phyloP scores from a whole-genome alignment of 2,329 filamentous ascomycete genomes.

The Pseudogymnoascus sp. region DNA sequence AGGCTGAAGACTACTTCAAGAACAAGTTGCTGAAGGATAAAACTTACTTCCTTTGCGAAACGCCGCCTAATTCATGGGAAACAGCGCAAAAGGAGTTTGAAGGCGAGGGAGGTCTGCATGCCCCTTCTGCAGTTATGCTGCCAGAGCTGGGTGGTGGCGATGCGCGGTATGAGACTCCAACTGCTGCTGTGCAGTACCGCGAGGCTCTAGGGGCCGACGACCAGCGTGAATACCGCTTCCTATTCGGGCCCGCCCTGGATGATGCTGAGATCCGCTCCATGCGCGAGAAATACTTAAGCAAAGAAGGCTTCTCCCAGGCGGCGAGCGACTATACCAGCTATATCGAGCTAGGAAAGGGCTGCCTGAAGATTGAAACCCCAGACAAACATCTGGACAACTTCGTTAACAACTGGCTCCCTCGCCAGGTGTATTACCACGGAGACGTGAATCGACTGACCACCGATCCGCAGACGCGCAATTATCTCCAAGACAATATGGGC shows the following conservation, averaged over 20 bases:
- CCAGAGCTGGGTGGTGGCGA: constrained; percentile 38
- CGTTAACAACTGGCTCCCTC: constrained; percentile 52
- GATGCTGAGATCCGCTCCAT: constrained; percentile 42
- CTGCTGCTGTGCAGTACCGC: constrained; percentile 47
- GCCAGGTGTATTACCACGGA: constrained; percentile 52
- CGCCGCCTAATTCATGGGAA: constrained; percentile 44
- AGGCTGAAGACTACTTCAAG: constrained; percentile 49
- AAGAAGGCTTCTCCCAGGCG: constrained; percentile 40
- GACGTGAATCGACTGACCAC: constrained; percentile 52
- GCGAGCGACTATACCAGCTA: constrained; percentile 43
- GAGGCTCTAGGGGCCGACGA: constrained; percentile 34
- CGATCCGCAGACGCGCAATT: constrained; percentile 53
- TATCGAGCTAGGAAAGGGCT: constrained; percentile 43
- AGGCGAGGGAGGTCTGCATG: constrained; percentile 48
- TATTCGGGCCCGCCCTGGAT: constrained; percentile 48
- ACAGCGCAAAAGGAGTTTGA: constrained; percentile 46
- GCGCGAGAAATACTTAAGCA: constrained; percentile 42
- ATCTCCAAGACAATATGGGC: constrained; percentile 54
- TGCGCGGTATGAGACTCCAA: constrained; percentile 49
- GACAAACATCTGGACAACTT: constrained; percentile 50
- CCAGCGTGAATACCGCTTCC: constrained; percentile 42
- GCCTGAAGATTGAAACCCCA: constrained; percentile 45
- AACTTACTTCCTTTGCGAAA: constrained; percentile 50
- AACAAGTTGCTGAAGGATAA: constrained; percentile 51
- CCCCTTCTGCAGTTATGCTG: constrained; percentile 38